Conservation (phyloP, 23 red algal species). For the Pyropia yezoensis region DNA sequence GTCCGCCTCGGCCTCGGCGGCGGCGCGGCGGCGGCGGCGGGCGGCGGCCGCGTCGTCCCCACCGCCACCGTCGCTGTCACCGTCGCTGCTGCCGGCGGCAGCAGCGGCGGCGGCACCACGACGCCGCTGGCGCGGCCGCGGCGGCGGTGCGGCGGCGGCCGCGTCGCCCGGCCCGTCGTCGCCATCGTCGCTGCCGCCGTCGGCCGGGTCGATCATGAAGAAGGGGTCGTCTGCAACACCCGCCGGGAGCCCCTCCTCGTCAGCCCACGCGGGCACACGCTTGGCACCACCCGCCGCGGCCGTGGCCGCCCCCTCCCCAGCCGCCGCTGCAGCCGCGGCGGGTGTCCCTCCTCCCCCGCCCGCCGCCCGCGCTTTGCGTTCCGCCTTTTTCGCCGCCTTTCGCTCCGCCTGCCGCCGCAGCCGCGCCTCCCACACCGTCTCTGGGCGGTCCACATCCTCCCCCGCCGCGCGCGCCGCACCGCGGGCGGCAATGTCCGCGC, state of each 20-base stretch:
- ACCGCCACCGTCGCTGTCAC: too few relatives aligned
- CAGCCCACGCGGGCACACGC: not conserved
- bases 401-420: slow-evolving; percentile 57
- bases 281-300: too few relatives aligned
- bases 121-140: too few relatives aligned
- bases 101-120: too few relatives aligned
- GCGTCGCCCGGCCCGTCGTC: too few relatives aligned
- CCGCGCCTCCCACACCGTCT: slow-evolving; percentile 80
- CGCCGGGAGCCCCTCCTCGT: not conserved
- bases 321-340: too few relatives aligned
- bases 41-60: too few relatives aligned
- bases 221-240: slow-evolving; percentile 40
- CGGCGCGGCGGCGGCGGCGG: too few relatives aligned
- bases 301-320: too few relatives aligned
- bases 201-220: slow-evolving; percentile 19
- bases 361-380: slow-evolving; percentile 15
- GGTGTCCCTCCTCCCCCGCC: not conserved
- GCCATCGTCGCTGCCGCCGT: too few relatives aligned
- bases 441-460: slow-evolving; percentile 22
- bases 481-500: slow-evolving; percentile 58
- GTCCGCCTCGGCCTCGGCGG: not conserved
- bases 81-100: too few relatives aligned
- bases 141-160: too few relatives aligned
- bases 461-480: slow-evolving; percentile 13
- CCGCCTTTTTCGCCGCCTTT: slow-evolving; percentile 51